Conservation (phyloP, 2,329 filamentous ascomycete species). For the Colletotrichum melonis region DNA sequence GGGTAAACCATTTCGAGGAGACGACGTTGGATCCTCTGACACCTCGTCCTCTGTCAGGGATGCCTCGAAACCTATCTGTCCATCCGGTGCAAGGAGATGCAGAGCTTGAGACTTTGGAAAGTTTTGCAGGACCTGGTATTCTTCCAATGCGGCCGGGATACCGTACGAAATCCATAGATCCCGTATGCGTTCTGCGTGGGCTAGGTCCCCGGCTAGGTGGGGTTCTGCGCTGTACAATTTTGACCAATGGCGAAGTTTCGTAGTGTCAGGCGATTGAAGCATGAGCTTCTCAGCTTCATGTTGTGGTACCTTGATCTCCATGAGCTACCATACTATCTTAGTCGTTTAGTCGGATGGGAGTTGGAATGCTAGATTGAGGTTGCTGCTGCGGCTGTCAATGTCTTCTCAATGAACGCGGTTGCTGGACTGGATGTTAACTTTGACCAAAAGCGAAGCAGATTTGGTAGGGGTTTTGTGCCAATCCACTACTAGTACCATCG, state of each 20-base stretch:
- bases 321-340: background rate
- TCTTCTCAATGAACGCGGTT: background rate
- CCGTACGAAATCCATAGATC: conserved; percentile 58
- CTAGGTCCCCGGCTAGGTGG: conserved; percentile 39
- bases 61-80: no score
- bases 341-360: background rate
- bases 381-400: background rate
- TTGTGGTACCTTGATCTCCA: background rate
- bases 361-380: background rate
- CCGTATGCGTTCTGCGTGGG: conserved; percentile 37
- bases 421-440: no score
- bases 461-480: no score
- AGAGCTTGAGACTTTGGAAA: no score
- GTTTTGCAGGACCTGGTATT: no score
- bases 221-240: conserved; percentile 38
- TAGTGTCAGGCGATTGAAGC: background rate
- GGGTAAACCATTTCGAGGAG: conserved; percentile 70
- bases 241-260: conserved; percentile 39
- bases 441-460: no score
- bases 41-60: no score
- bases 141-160: no score
- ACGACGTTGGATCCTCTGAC: no score
- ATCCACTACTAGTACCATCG: no score
- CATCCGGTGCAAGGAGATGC: no score
- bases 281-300: background rate